These are phyloP conservation scores for Nannochloris sp. DNA, from an alignment of 139 green algal species.

Conservation along the genomic window DNA sequence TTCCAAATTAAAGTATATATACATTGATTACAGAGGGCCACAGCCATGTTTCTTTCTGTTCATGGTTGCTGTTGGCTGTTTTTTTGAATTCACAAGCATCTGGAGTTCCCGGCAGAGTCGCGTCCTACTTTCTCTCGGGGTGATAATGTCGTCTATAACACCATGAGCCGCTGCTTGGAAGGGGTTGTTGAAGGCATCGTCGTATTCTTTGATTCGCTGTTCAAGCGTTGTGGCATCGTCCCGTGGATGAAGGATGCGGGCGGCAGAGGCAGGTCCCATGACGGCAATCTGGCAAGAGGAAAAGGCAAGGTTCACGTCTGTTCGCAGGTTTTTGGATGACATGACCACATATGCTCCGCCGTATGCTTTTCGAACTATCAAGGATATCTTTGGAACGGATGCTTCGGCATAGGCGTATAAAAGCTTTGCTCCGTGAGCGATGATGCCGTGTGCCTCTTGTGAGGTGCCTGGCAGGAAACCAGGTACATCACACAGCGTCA, in stretches of 20 bases:
- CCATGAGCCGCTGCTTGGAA: conserved; percentile 42
- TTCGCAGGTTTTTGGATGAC: conserved; percentile 50
- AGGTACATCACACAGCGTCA: conserved; percentile 64
- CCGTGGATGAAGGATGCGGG: conserved; percentile 46
- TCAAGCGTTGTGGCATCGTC: conserved; percentile 1
- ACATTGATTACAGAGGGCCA: conserved; percentile 27
- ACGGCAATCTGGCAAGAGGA: conserved; percentile 60
- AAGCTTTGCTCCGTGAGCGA: conserved; percentile 62
- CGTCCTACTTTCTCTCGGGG: conserved; percentile 38
- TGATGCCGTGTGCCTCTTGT: conserved; percentile 55
- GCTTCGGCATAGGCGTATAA: conserved; percentile 64
- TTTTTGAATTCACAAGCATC: conserved; percentile 33
- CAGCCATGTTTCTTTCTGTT: conserved; percentile 37
- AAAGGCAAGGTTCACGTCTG: conserved; percentile 58
- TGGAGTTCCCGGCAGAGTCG: conserved; percentile 41
- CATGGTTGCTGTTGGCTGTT: conserved; percentile 10
- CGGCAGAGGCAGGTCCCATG: conserved; percentile 58
- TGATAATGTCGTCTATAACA: conserved; percentile 59
- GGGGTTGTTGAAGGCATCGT: conserved; percentile 42
- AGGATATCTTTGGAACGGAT: conserved; percentile 57
- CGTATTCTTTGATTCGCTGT: conserved; percentile 31
- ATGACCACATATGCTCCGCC: conserved; percentile 59
- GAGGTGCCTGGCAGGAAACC: conserved; percentile 55
- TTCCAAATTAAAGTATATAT: no score
- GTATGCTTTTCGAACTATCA: conserved; percentile 65